Conservation (phyloP, 1,284 basidiomycete genomes). For the Malassezia globosa region DNA sequence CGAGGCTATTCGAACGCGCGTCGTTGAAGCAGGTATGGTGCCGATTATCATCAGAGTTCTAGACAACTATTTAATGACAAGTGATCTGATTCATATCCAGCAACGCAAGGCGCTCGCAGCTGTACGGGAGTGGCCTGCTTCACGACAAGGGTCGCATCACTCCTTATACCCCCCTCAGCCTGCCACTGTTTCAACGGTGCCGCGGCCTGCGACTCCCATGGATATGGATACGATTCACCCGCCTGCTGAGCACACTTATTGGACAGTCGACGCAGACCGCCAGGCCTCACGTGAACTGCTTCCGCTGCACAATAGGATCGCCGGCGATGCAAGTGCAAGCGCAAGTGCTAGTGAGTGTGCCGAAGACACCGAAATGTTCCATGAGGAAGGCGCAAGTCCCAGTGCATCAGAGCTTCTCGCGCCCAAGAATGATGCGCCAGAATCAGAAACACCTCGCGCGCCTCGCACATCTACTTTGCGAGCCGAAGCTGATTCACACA, state of each 20-base stretch:
- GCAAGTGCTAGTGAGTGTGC: conserved; percentile 40
- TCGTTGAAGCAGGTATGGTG: conserved; percentile 89
- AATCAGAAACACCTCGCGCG: conserved; percentile 2
- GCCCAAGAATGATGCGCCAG: background rate
- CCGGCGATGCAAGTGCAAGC: conserved; percentile 18
- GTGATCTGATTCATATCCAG: conserved; percentile 39
- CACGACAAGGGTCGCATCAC: conserved; percentile 2
- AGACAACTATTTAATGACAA: conserved; percentile 58
- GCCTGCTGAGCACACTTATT: background rate
- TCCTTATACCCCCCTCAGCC: conserved; percentile 4
- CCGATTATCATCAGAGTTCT: conserved; percentile 89
- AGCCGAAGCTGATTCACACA: background rate
- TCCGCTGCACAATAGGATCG: background rate
- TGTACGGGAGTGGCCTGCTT: background rate
- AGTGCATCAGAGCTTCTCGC: background rate
- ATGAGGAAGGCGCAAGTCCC: conserved; percentile 20
- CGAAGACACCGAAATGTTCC: conserved; percentile 39
- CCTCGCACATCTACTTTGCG: conserved; percentile 9
- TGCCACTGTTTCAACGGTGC: background rate
- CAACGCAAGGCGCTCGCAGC: background rate
- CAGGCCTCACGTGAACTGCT: background rate
- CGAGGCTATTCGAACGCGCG: conserved; percentile 68
- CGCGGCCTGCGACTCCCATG: background rate
- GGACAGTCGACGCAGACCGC: background rate
- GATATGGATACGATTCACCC: conserved; percentile 2